Evolutionary conservation across 129 eudicot genomes (phyloP), one percentile per base, ranked within the genome.

Genomic region (Pulicaria dysenterica): DNA sequence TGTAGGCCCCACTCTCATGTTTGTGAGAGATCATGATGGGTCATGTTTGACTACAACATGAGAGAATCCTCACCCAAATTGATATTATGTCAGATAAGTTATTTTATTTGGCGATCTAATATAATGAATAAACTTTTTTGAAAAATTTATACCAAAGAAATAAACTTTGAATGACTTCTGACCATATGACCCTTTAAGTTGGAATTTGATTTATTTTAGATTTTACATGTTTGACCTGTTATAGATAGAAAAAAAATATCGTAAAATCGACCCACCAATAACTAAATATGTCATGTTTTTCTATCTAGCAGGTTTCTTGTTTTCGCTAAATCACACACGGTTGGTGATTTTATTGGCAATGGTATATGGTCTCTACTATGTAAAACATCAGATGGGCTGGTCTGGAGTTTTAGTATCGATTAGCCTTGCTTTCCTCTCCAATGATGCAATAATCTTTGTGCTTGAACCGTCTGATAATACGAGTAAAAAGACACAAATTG

Each of bases 331-430:
- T 75, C 99, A 90, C 69, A 88, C 99, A 10, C 78, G 96, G 70
- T 79, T 90, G 78, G 88, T 90, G 74, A 91, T 95, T 72, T 81
- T 95, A 73, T 73, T 88, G 75, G 97, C 99, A 68, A 86, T 88
- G 15, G 37, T 83, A 48, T 95, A 95, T 83, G 82, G 91, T 70
- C 60, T 95, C 40, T 86, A 88, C 73, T 82, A 77, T 77, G 97
- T 90, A 67, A 84, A 91, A 81, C 82, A 86, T 64, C 97, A 77
- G 77, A 85, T 80, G n/a, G 99, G 99, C 77, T 95, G 97, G 99
- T 66, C 82, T 60, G 99, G 99, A 39, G 79, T 89, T 61, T 81
- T 77, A 76, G 85, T 95, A 14, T 85, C 99, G 4, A 69, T 90
- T 47, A 83, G 85, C 75, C 91, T 95, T 42, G 87, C 97, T 3